Base-by-base conservation (phyloP, 805 yeast species). In the Zygosaccharomyces bisporus region DNA sequence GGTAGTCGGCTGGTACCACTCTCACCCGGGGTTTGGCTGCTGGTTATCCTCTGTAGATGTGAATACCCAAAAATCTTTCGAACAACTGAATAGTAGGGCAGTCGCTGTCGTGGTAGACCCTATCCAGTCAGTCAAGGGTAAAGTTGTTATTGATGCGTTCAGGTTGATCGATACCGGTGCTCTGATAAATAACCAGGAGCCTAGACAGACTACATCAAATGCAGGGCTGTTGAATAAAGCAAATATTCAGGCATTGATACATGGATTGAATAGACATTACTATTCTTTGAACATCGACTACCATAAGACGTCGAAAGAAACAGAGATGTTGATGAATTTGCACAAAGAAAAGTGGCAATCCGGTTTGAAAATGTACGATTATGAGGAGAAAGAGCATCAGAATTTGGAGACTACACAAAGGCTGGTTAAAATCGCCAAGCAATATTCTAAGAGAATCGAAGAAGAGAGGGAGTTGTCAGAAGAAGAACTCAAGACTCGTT, bases 1-100 rank as follows among this genome's bases (percentile, higher is more conserved):
- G 87, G 99, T 93, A 43, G 99, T 93, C 39, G 99, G 99, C 25
- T 93, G 99, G 99, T 93, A 93, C 72, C 99, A 93, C 65, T 90
- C 98, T 10, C 99, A 93, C 69, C 99, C 99, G 4, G 99, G 99
- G 13, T 93, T 91, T 65, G 99, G 99, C n/a, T 93, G 99, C 73
- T 93, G 99, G 99, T 75, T 93, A 56, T 90, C 98, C 9, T 81
- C 90, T 21, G 98, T 93, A 21, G 99, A 93, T 76, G 95, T 93
- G 49, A 88, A 89, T 67, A 93, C 99, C 3, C 99, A 93, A 64
- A 96, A 91, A 65, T 87, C 96, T 27, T 93, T 93, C 62, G 99
- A 93, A 65, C 97, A 89, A 67, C 80, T 93, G 67, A 91, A 91
- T 66, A 83, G 83, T 52, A 77, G 99, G 56, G 95, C 99, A 0